Evolutionary conservation across 2,329 filamentous ascomycete species (phyloP), one percentile per base, ranked within the genome.

Genomic region (Phoma sp.): DNA sequence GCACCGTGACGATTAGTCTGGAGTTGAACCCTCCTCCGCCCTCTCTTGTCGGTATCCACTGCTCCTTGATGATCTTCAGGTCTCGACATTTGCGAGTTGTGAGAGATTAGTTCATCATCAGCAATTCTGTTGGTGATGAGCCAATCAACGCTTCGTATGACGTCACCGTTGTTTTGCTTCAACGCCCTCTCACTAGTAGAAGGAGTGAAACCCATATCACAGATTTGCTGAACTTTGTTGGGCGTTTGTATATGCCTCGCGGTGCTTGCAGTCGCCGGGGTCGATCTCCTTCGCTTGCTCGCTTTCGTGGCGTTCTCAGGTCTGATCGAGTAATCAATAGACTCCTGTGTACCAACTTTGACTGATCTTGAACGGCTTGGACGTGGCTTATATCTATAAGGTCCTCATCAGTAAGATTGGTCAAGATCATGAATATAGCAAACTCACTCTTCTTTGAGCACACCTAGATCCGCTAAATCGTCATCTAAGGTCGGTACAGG

Each of bases 291-390:
- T 13, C 69, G 61, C 60, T 59, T 70, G 8, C 51, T 46, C 10
- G 55, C 41, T 45, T 60, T 68, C 21, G 52, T 66, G 10, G 60
- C 58, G 27, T 66, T 71, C 45, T 75, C 69, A 19, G 69, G 68
- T 32, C 49, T 64, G 21, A 69, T 32, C 2, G 71, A 74, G 31
- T 70, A 72, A 47, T 74, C 69, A 19, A 71, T 60, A 2, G 64
- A 40, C 19, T 70, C 61, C 33, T 66, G 55, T 4, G 50, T 36
- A 25, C 48, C 49, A 21, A 64, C 25, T 22, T 62, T 71, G 8
- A 63, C 52, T n/a, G 74, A 76, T 33, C 74, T 65, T 22, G 74
- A 75, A 12, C 73, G 72, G 50, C 68, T 74, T 10, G 73, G 73
- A 9, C 71, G 69, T 29, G 74, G 72, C 32, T 72, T 71, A 46